Base-by-base conservation (phyloP, 805 yeast species). In the Wickerhamomyces hampshirensis region DNA sequence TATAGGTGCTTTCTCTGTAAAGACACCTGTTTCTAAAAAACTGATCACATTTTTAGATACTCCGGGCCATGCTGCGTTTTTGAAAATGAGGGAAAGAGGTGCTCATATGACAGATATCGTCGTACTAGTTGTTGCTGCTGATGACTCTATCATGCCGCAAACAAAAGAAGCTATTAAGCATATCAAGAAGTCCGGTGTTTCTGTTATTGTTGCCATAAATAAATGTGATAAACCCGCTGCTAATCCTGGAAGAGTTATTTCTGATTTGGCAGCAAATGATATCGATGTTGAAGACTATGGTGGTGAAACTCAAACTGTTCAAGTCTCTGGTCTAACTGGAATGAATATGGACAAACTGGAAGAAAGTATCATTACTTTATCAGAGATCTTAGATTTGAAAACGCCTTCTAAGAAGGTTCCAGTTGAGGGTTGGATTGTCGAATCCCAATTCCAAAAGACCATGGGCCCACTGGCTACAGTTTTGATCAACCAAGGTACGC, bases 101-200 rank as follows among this genome's bases (percentile, higher is more conserved):
- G 98, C 98, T 0, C 81, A 77, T 47, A 76, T 89, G 29, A 93
- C 98, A 0, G 98, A 93, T 65, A 81, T 93, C 33, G 86, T 93
- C 24, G 73, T 93, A 31, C 68, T 93, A 37, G 98, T 91, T 2
- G 96, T 93, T 15, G 97, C 98, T 1, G 95, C 95, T 2, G 97
- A 93, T 58, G 98, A 93, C 62, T 85, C 96, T 1, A 94, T 93
- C 16, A 93, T 84, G 95, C 98, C 98, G 0, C 98, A 93, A 58
- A 93, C 98, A 0, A 70, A 80, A 28, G 98, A 93, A 59, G 98
- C 98, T 2, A 86, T 93, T 43, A 87, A 84, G 51, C 98, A 93
- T 59, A 89, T 95, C 4, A 81, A 82, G 45, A 75, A 76, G 33
- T 79, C 94, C 0, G 80, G 80, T 9, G 93, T 86, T 11, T 87